Conservation (phyloP, 139 green algal species). For the Edaphochlamys debaryana region DNA sequence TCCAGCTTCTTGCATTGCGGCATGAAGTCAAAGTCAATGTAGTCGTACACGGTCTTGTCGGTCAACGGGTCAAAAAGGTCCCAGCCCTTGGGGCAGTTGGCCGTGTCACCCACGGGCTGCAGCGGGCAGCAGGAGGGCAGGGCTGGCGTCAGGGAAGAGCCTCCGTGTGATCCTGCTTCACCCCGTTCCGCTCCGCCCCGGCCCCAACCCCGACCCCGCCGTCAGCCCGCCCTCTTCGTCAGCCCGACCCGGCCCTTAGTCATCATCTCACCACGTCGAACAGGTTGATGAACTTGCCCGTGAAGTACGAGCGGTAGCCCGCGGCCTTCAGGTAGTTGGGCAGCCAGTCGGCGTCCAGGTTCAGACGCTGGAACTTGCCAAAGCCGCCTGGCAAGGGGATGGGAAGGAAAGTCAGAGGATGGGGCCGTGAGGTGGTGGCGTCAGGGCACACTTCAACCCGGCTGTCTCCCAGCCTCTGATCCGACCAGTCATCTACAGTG, state of each 20-base stretch:
- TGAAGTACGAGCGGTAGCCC: constrained; percentile 49
- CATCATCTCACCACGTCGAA: constrained; percentile 26
- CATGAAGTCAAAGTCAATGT: constrained; percentile 36
- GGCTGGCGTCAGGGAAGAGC: neutral
- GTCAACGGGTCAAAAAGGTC: constrained; percentile 42
- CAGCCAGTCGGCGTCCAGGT: constrained; percentile 26
- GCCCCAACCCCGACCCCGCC: too few species aligned
- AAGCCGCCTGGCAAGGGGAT: constrained; percentile 29
- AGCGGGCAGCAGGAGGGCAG: too few species aligned
- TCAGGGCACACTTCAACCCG: too few species aligned
- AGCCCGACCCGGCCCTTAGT: too few species aligned
- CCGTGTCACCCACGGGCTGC: constrained; percentile 10
- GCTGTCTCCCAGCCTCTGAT: too few species aligned
- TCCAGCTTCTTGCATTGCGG: constrained; percentile 11
- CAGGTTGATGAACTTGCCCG: constrained; percentile 44
- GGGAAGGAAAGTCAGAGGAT: too few species aligned
- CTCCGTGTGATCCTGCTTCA: too few species aligned
- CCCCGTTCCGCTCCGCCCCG: too few species aligned
- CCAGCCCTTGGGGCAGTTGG: constrained; percentile 41
- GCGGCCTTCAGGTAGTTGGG: constrained; percentile 4
- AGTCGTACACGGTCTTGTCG: constrained; percentile 38
- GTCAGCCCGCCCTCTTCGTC: too few species aligned
- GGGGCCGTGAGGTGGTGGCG: too few species aligned
- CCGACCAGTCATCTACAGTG: too few species aligned
- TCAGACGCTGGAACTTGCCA: neutral